Evolutionary conservation across 2,329 filamentous ascomycete species (phyloP), one percentile per base, ranked within the genome.

Genomic region (Juglanconis oblonga): DNA sequence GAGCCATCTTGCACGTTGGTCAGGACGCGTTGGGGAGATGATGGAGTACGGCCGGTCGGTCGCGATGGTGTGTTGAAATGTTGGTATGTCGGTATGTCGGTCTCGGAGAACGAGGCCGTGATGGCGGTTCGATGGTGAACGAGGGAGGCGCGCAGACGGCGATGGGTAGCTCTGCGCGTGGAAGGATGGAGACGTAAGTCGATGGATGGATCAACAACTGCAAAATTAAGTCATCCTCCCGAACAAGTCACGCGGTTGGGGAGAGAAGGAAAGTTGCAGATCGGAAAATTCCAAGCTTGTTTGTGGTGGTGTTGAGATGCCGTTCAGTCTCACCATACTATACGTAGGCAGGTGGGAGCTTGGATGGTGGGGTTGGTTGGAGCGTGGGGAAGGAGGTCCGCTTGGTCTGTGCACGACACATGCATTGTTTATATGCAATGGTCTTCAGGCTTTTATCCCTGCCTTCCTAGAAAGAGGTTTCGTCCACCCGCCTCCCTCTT

Each of bases 1-100:
- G 67, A 62, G 73, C 67, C 73, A 76, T 76, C 64, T 58, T 68
- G 65, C 17, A 32, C n/a, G 45, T 32, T 50, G 59, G 32, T 13
- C 36, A n/a, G 55, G 57, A 31, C 51, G 48, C 36, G n/a, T 45
- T 7, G 7, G 47, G 36, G 47, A 31, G 56, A 49, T 36, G 57
- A 42, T 52, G 48, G 45, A 24, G 51, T 57, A 50, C n/a, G 59
- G 14, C 24, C 42, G 33, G 17, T 17, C 17, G 17, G 17, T 17
- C 17, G 17, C 17, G 17, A 17, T 17, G 17, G 17, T 17, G 17
- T 17, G 17, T 17, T 48, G 44, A 13, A 32, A 13, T 17, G 17
- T 24, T 44, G 17, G 24, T 13, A 49, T 24, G 35, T 17, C 17
- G 47, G 24, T 29, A 17, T 36, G 5, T 31, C 38, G 36, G 31